phyloP scores from a whole-genome alignment of 129 eudicot species.

The Pittosporum tobira region DNA sequence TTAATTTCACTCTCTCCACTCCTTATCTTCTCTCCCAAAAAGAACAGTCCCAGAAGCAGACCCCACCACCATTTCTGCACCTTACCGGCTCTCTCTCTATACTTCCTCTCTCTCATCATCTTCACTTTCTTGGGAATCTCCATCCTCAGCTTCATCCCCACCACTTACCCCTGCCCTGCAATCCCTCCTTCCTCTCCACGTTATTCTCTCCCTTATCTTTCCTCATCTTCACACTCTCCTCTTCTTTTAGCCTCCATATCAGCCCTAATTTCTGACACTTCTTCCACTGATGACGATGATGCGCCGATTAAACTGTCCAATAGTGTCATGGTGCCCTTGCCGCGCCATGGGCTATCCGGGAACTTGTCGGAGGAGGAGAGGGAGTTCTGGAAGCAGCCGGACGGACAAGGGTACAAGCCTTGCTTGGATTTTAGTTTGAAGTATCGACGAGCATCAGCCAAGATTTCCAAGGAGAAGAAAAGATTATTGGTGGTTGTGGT shows the following conservation, averaged over 20 bases:
- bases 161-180: slow-evolving; percentile 16
- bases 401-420: slow-evolving; percentile 44
- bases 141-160: slow-evolving; percentile 16
- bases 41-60: slow-evolving; percentile 20
- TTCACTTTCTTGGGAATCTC: slow-evolving; percentile 28
- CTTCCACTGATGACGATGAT: neutral
- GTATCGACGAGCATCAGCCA: slow-evolving; percentile 42
- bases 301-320: slow-evolving; percentile 25
- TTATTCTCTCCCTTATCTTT: neutral
- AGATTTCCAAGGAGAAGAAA: slow-evolving; percentile 43
- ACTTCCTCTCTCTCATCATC: slow-evolving; percentile 19
- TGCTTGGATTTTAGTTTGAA: slow-evolving; percentile 45
- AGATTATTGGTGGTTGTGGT: slow-evolving; percentile 64
- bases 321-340: slow-evolving; percentile 51
- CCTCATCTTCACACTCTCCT: slow-evolving; percentile 22
- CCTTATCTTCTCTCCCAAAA: slow-evolving; percentile 26
- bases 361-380: slow-evolving; percentile 23
- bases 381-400: slow-evolving; percentile 65
- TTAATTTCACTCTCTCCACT: slow-evolving; percentile 33
- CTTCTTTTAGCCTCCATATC: slow-evolving; percentile 33
- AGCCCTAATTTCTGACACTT: slow-evolving; percentile 16
- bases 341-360: slow-evolving; percentile 28
- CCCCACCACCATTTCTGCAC: slow-evolving; percentile 12
- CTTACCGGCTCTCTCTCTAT: slow-evolving; percentile 15
- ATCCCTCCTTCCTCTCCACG: slow-evolving; percentile 20